A percentile compares a stretch with the other conserved stretches of the same genome.
Evolutionary conservation across 257 asterid species (phyloP).

Genomic region (Nicotiana tomentosiformis): DNA sequence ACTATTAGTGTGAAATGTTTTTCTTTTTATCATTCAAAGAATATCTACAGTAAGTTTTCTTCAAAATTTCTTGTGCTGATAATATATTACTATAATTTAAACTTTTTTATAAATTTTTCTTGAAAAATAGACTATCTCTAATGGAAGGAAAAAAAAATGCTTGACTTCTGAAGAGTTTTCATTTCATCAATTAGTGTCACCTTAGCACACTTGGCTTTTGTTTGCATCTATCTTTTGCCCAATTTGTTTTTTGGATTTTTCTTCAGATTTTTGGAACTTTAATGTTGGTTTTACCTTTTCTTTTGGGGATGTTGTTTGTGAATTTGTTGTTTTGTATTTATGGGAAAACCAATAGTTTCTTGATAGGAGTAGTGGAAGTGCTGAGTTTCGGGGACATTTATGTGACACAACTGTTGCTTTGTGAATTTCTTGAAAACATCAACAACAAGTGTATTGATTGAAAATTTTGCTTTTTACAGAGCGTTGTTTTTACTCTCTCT

Average conservation of each 20-base stretch:
- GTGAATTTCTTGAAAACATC: constrained; percentile 29
- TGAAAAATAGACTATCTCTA: too few relatives aligned
- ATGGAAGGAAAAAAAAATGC: too few relatives aligned
- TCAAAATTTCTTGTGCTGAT: too few relatives aligned
- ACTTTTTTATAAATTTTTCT: too few relatives aligned
- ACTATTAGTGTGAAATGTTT: too few relatives aligned
- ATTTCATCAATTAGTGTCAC: background rate
- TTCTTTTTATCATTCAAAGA: too few relatives aligned
- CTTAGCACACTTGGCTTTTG: background rate
- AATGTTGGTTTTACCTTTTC: constrained; percentile 9
- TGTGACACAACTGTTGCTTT: constrained; percentile 16
- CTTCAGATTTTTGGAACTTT: background rate
- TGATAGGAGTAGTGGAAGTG: constrained; percentile 22
- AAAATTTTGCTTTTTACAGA: background rate
- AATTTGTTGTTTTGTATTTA: background rate
- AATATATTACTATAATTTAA: too few relatives aligned
- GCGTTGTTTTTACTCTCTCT: background rate
- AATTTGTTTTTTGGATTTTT: background rate
- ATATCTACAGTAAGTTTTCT: too few relatives aligned
- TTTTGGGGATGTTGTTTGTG: constrained; percentile 8
- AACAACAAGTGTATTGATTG: background rate
- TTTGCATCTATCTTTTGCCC: background rate
- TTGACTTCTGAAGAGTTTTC: too few relatives aligned
- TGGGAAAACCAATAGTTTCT: constrained; percentile 40
- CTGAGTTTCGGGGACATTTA: constrained; percentile 16